phyloP scores from a whole-genome alignment of 2,329 filamentous ascomycete species.

The Cladorrhinum sp. region DNA sequence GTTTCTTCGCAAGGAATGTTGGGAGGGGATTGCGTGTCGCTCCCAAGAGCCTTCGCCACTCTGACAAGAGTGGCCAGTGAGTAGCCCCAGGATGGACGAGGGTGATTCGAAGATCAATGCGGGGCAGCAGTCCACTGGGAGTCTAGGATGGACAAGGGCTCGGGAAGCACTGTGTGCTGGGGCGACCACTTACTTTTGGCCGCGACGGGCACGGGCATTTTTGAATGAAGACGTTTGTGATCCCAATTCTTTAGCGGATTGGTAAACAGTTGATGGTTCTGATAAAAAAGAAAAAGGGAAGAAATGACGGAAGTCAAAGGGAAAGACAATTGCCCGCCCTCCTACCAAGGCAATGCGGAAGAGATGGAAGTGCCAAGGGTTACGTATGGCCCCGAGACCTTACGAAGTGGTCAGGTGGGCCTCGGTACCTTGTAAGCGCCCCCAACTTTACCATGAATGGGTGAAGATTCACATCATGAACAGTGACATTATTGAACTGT shows the following conservation, averaged over 20 bases:
- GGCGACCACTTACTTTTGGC: conserved; percentile 26
- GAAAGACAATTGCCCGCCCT: neutral
- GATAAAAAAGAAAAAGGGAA: neutral
- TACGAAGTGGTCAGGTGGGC: neutral
- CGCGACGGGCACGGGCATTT: conserved; percentile 27
- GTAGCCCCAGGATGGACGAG: conserved; percentile 17
- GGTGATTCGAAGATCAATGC: conserved; percentile 8
- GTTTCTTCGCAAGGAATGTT: neutral
- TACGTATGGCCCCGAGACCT: neutral
- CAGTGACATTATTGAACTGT: neutral
- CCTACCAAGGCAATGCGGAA: conserved; percentile 1
- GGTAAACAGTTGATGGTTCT: neutral
- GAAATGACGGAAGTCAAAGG: conserved; percentile 1
- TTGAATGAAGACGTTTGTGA: conserved; percentile 4
- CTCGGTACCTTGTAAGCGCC: neutral
- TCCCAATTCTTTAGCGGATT: conserved; percentile 3
- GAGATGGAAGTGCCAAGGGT: neutral
- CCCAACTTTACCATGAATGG: neutral
- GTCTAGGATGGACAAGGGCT: conserved; percentile 7
- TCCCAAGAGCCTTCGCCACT: conserved; percentile 22
- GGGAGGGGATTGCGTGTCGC: conserved; percentile 24
- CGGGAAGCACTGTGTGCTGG: neutral
- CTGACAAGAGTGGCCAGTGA: conserved; percentile 13
- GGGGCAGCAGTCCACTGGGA: neutral
- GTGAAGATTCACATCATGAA: neutral